Base-by-base conservation (phyloP, 257 asterid genomes). In the Salvia splendens region DNA sequence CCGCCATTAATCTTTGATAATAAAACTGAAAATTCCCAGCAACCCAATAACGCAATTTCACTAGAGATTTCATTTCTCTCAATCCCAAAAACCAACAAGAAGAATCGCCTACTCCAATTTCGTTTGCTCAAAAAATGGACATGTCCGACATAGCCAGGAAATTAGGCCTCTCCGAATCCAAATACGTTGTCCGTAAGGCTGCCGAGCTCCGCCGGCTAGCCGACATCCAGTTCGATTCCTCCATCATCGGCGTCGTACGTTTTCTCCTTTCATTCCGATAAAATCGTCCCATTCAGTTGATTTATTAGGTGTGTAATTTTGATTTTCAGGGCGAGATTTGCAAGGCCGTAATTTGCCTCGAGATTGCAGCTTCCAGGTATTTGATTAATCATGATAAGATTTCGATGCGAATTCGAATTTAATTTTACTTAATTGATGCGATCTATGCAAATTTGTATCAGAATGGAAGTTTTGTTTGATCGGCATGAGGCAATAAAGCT, bases 161-260 rank as follows among this genome's bases (percentile, higher is more conserved):
- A 75, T 71, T 94, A 49, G 86, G 85, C 42, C 75, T 94, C 32
- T 75, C 95, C 0, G 84, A 84, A 45, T 75, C 89, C 76, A 94
- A 88, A 45, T 79, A 49, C 12, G 77, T 93, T 35, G 69, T 83
- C 46, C 92, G 92, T 12, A 86, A 83, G 78, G 97, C 99, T 6
- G 93, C 96, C 46, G 99, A 93, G 81, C 91, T 93, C 72, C 96
- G 99, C 64, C 95, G 99, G 52, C 92, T 69, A 14, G 97, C 96
- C 50, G 99, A 94, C 56, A 75, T 89, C 54, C 96, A 91, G 61
- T 94, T 94, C 68, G 82, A 94, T 51, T 91, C 97, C 28, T 94
- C 99, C 60, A 52, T 82, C 42, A 91, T 91, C 60, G 95, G 99
- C 43, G 87, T 94, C 7, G 98, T 92, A 82, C 17, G 94, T 65